Evolutionary conservation across 176 grass and related monocot species (phyloP), one percentile per base, ranked within the genome.

Genomic region (Melocanna baccifera): DNA sequence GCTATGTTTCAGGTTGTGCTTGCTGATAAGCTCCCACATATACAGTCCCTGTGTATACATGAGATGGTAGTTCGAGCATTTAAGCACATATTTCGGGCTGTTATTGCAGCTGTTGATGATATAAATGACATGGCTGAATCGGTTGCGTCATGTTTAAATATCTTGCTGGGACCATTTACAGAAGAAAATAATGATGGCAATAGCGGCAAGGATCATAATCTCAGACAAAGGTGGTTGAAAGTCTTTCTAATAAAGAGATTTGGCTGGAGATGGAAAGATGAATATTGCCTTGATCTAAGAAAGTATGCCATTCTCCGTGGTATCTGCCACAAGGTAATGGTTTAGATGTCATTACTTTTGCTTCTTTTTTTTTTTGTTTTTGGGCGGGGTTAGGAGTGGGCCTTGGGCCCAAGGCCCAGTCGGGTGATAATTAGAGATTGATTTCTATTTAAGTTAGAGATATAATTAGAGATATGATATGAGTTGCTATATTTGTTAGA

Each of bases 41-140:
- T 98, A 89, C 89, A 95, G 78, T 95, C 96, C 72, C 83, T 98
- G 74, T 98, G 96, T 87, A 84, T 95, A 82, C 96, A 98, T 81
- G 96, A 98, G 87, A 98, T 98, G 96, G 77, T 98, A 83, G 83
- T 95, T 90, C 92, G 93, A 85, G 96, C 96, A 61, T 98, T 95
- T 90, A 98, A 98, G 85, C 93, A 98, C 89, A 86, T 98, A 82
- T 57, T 95, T 69, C 85, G 73, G 68, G 93, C 96, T 86, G 89
- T 95, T 90, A 88, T 98, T 82, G 93, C 93, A 77, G 87, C 88
- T 69, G 81, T 92, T 78, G 84, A 89, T 88, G 89, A 95, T 76
- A 80, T 92, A 89, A 90, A 90, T 86, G 79, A 89, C 68, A 85
- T 95, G 84, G 89, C 93, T 74, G 86, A 91, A 28, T 81, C 70